Conservation (phyloP, 2,329 filamentous ascomycete species). For the Fusarium brachygibbosum region DNA sequence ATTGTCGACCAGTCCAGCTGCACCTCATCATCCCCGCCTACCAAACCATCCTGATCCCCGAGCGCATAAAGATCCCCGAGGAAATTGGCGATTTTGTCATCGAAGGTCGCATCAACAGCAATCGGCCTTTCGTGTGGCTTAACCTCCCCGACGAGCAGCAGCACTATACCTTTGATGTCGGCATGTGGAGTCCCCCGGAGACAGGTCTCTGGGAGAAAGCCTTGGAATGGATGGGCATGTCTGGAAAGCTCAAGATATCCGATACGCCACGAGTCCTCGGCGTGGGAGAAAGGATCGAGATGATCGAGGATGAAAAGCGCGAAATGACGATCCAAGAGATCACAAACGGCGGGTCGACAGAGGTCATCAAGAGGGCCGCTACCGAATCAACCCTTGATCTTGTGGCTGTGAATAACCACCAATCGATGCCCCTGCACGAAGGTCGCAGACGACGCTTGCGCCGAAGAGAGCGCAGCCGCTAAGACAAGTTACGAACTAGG, state of each 20-base stretch:
- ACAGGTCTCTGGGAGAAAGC: conserved; percentile 49
- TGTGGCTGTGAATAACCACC: conserved; percentile 19
- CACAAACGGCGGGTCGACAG: conserved; percentile 4
- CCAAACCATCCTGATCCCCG: conserved; percentile 55
- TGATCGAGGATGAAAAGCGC: conserved; percentile 29
- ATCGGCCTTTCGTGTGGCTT: conserved; percentile 55
- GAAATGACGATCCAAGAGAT: conserved; percentile 16
- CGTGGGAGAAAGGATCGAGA: conserved; percentile 14
- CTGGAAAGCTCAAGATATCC: conserved; percentile 34
- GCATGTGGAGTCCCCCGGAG: conserved; percentile 52
- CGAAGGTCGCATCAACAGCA: conserved; percentile 57
- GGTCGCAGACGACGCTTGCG: conserved; percentile 25
- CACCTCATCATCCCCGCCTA: conserved; percentile 59
- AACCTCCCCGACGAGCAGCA: conserved; percentile 55
- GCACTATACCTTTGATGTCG: conserved; percentile 51
- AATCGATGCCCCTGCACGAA: conserved; percentile 28
- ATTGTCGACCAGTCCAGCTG: conserved; percentile 46
- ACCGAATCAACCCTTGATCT: conserved; percentile 23
- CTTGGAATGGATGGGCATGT: conserved; percentile 47
- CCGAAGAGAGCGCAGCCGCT: background rate
- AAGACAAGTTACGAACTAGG: background rate
- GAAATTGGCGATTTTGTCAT: conserved; percentile 56
- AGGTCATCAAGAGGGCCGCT: conserved; percentile 15
- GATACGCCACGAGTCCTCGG: conserved; percentile 49
- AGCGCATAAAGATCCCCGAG: conserved; percentile 54